These are phyloP conservation scores for Cajanus cajan DNA, from an alignment of 306 rosid species.

Conservation along the genomic window DNA sequence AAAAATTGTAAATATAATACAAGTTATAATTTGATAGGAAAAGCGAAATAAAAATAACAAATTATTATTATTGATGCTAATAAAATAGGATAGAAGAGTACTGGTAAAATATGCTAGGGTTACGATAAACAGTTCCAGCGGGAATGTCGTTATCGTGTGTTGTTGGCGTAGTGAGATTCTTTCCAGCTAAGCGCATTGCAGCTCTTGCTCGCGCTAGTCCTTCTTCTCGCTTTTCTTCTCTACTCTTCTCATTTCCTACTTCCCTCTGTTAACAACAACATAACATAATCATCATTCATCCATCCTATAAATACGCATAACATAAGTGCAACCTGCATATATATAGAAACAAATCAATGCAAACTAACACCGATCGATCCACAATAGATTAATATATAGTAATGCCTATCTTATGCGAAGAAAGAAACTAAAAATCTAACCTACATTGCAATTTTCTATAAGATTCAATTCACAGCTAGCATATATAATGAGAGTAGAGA, in stretches of 20 bases:
- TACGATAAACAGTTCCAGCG: conserved; percentile 33
- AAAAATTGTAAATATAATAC: too few species aligned
- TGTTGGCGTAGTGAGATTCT: not conserved
- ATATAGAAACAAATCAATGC: not conserved
- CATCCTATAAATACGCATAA: not conserved
- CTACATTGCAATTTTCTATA: not conserved
- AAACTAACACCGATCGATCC: not conserved
- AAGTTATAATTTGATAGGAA: too few species aligned
- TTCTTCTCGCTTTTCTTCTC: conserved; percentile 35
- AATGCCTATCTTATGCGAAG: not conserved
- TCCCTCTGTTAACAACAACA: conserved; percentile 19
- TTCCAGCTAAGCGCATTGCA: conserved; percentile 28
- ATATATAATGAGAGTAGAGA: too few species aligned
- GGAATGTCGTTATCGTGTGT: conserved; percentile 7
- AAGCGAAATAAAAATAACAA: too few species aligned
- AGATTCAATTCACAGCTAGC: too few species aligned
- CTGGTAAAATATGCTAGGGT: conserved; percentile 43
- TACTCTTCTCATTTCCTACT: not conserved
- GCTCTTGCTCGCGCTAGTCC: conserved; percentile 40
- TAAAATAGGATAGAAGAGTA: not conserved
- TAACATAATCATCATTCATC: not conserved
- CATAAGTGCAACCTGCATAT: too few species aligned
- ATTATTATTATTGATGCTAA: not conserved
- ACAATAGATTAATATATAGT: not conserved
- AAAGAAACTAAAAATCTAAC: not conserved